Conservation (phyloP, 768 basidiomycete species). For the Lentinula sp. region DNA sequence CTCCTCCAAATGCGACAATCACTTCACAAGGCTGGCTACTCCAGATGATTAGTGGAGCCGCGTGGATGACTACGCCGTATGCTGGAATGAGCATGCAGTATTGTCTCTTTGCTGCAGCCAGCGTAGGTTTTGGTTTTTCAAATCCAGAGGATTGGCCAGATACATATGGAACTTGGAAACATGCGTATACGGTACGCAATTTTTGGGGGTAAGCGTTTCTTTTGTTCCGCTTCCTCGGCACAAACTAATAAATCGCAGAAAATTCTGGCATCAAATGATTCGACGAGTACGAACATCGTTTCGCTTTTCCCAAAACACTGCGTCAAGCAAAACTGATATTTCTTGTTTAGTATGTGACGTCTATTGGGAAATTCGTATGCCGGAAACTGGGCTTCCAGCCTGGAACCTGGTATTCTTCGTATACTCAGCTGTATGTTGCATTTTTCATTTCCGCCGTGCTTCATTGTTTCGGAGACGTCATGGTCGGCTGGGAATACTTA, state of each 20-base stretch:
- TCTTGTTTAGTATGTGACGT: not conserved
- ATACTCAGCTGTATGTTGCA: constrained; percentile 1
- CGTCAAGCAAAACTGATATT: not conserved
- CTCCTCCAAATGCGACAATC: constrained; percentile 6
- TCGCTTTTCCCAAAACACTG: not conserved
- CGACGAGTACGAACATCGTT: not conserved
- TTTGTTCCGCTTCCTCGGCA: not conserved
- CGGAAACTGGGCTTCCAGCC: not conserved
- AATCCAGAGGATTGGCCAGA: not conserved
- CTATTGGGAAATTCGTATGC: not conserved
- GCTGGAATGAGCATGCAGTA: not conserved
- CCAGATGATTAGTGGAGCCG: not conserved
- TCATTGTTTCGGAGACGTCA: not conserved
- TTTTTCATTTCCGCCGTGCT: not conserved
- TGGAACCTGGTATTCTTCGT: not conserved
- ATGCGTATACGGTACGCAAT: not conserved
- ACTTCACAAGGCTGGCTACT: constrained; percentile 12
- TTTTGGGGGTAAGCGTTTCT: not conserved
- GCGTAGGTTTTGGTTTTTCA: not conserved
- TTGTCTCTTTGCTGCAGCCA: not conserved
- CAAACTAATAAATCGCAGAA: not conserved
- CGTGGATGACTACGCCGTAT: not conserved
- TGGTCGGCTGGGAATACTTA: not conserved
- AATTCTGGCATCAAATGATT: not conserved
- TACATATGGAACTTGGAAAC: not conserved